Evolutionary conservation across 2,329 filamentous ascomycete genomes (phyloP).

Genomic region (Ramularia endophylla): DNA sequence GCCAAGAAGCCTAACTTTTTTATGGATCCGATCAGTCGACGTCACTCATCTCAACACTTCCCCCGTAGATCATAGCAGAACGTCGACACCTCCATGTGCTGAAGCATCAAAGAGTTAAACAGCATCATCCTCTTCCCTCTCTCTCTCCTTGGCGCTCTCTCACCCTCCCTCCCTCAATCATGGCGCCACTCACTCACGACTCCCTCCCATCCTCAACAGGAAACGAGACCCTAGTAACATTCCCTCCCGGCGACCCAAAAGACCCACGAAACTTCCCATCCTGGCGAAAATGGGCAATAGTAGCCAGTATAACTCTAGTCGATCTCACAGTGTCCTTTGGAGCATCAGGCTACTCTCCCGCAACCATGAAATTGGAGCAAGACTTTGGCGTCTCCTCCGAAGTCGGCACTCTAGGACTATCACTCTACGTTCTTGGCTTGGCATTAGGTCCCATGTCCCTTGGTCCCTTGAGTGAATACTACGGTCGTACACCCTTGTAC

Average conservation of each 20-base stretch:
- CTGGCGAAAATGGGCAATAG: constrained; percentile 42
- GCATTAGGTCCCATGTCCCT: constrained; percentile 43
- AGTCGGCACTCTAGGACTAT: constrained; percentile 41
- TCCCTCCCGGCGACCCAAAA: constrained; percentile 33
- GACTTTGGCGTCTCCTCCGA: constrained; percentile 38
- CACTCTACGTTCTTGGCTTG: constrained; percentile 43
- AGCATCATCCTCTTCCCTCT: too few relatives aligned
- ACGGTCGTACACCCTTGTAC: constrained; percentile 40
- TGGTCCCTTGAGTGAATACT: constrained; percentile 42
- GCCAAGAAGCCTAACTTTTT: too few relatives aligned
- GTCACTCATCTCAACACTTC: too few relatives aligned
- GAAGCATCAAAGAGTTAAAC: too few relatives aligned
- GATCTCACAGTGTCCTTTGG: constrained; percentile 30
- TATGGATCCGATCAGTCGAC: too few relatives aligned
- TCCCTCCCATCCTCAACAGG: not conserved
- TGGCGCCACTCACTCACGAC: too few relatives aligned
- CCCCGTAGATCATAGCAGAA: too few relatives aligned
- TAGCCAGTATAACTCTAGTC: constrained; percentile 36
- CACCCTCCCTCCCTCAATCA: too few relatives aligned
- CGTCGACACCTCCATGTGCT: too few relatives aligned
- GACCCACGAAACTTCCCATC: constrained; percentile 43
- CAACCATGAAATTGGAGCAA: constrained; percentile 35
- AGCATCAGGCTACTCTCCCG: constrained; percentile 45
- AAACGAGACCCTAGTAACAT: constrained; percentile 16
- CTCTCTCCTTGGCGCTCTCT: too few relatives aligned